A percentile compares a stretch with the other conserved stretches of the same genome.
Conservation (phyloP, 1,284 basidiomycete species). For the Ustilago curta region DNA sequence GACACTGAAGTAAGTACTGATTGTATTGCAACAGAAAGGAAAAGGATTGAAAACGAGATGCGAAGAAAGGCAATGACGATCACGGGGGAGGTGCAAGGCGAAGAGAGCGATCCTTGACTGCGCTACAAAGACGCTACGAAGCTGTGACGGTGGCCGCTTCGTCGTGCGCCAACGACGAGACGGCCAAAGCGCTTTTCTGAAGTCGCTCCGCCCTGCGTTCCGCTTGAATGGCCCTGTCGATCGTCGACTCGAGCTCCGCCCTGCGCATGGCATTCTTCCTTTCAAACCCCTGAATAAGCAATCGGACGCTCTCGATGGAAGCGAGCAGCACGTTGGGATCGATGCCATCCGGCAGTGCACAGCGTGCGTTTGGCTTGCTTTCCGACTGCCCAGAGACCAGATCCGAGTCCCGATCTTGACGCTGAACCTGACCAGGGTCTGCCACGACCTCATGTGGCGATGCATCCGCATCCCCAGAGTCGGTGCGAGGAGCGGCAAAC, state of each 20-base stretch:
- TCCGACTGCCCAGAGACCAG: neutral
- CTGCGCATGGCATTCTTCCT: slow-evolving; percentile 48
- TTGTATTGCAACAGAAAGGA: slow-evolving; percentile 10
- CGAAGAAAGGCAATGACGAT: too few relatives aligned
- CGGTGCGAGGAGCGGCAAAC: slow-evolving; percentile 7
- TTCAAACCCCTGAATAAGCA: slow-evolving; percentile 51
- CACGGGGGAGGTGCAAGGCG: neutral
- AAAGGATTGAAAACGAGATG: neutral
- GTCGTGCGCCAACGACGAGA: neutral
- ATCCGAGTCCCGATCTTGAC: neutral
- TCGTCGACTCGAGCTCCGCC: slow-evolving; percentile 45
- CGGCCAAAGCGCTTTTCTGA: slow-evolving; percentile 10
- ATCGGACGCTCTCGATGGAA: slow-evolving; percentile 49
- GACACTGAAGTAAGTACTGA: too few relatives aligned
- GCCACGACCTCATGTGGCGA: slow-evolving; percentile 1
- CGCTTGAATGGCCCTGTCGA: slow-evolving; percentile 40
- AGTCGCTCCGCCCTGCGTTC: slow-evolving; percentile 37
- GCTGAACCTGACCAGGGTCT: neutral
- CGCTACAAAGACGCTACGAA: neutral
- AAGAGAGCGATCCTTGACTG: too few relatives aligned
- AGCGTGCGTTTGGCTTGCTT: neutral
- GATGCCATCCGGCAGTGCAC: slow-evolving; percentile 15
- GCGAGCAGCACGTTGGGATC: slow-evolving; percentile 42
- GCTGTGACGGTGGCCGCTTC: slow-evolving; percentile 9
- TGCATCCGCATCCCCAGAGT: neutral